phyloP scores from a whole-genome alignment of 2,329 filamentous ascomycete genomes.

The Claviceps monticola region DNA sequence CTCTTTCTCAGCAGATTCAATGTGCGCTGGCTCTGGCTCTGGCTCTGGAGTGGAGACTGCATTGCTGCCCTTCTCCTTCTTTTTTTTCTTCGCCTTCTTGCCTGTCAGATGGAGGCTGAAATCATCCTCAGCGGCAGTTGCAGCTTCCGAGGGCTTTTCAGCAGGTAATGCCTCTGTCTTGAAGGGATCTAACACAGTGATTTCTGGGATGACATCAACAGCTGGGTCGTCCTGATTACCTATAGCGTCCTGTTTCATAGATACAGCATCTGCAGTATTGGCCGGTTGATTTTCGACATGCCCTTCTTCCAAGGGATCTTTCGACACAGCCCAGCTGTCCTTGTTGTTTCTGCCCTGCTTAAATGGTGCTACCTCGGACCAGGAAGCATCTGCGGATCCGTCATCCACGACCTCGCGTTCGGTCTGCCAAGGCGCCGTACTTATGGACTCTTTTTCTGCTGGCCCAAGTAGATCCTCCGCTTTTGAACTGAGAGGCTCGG shows the following conservation, averaged over 20 bases:
- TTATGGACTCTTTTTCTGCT: slow-evolving; percentile 1
- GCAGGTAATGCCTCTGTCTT: background rate
- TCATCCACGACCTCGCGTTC: slow-evolving; percentile 7
- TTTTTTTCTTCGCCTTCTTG: slow-evolving; percentile 18
- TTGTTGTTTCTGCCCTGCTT: slow-evolving; percentile 20
- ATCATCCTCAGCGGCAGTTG: slow-evolving; percentile 10
- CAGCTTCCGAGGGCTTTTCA: background rate
- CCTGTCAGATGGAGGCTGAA: slow-evolving; percentile 5
- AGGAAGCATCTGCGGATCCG: slow-evolving; percentile 1
- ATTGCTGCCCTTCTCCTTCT: slow-evolving; percentile 19
- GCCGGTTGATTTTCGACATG: background rate
- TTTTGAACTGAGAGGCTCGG: slow-evolving; percentile 20
- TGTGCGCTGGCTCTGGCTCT: slow-evolving; percentile 2
- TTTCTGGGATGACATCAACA: background rate
- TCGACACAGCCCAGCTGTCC: slow-evolving; percentile 7
- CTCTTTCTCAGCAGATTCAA: background rate
- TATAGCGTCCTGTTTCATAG: background rate
- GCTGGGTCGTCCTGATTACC: background rate
- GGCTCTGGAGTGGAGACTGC: background rate
- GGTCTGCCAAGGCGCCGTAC: slow-evolving; percentile 13
- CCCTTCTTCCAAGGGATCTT: slow-evolving; percentile 7
- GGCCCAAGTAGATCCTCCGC: slow-evolving; percentile 13
- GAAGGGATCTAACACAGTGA: background rate
- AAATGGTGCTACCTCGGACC: slow-evolving; percentile 6
- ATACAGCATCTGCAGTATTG: background rate